These are phyloP conservation scores for Ascomycota sp. DNA, from an alignment of 2,329 filamentous ascomycete genomes.

Conservation along the genomic window DNA sequence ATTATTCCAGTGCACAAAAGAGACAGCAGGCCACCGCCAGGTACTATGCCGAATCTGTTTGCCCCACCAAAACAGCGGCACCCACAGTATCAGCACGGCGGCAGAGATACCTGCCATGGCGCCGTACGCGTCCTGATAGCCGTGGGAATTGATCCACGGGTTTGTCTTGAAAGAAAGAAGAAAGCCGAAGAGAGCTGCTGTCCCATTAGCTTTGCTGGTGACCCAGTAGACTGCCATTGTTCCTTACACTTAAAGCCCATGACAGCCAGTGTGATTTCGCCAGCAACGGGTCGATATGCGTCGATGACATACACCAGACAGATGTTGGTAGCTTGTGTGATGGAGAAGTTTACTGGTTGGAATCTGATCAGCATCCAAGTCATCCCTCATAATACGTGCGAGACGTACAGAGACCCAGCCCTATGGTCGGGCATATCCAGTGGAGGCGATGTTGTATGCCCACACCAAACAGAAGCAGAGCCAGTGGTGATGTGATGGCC, in stretches of 20 bases:
- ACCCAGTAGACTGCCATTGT: neutral
- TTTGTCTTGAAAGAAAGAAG: slow-evolving; percentile 38
- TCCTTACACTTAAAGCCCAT: slow-evolving; percentile 32
- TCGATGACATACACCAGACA: slow-evolving; percentile 35
- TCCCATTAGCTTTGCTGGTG: neutral
- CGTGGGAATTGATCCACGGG: slow-evolving; percentile 27
- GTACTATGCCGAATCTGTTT: slow-evolving; percentile 22
- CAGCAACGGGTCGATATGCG: slow-evolving; percentile 31
- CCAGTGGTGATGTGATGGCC: slow-evolving; percentile 24
- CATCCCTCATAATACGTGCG: neutral
- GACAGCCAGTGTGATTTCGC: slow-evolving; percentile 29
- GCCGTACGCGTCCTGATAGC: slow-evolving; percentile 28
- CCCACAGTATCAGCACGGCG: slow-evolving; percentile 21
- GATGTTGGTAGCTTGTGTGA: slow-evolving; percentile 32
- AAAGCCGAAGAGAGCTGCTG: slow-evolving; percentile 29
- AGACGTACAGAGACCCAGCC: slow-evolving; percentile 24
- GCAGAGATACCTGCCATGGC: slow-evolving; percentile 33
- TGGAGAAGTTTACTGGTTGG: slow-evolving; percentile 33
- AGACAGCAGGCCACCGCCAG: slow-evolving; percentile 24
- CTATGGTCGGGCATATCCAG: slow-evolving; percentile 34
- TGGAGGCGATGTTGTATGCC: slow-evolving; percentile 23
- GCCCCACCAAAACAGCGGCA: slow-evolving; percentile 30
- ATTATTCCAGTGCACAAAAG: slow-evolving; percentile 24
- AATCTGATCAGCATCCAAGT: neutral
- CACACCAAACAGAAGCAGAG: slow-evolving; percentile 22